Percentiles rank a stretch among this genome's conserved stretches.
Evolutionary conservation across 2,329 filamentous ascomycete genomes (phyloP).

Genomic region (Cryphonectria japonica): DNA sequence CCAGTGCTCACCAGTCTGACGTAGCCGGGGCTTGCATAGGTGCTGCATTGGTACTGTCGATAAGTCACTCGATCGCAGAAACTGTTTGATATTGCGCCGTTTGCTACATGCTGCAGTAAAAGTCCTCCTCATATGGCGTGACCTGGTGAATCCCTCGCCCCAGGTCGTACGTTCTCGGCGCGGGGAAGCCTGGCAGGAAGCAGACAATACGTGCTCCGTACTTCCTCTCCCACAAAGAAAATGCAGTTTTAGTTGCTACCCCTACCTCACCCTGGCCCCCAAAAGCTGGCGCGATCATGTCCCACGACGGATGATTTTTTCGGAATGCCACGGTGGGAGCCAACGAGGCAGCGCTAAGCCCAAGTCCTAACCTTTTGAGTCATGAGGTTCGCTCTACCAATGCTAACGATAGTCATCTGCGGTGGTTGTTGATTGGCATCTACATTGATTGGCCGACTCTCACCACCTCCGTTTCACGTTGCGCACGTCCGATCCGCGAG

Average conservation of each 20-base stretch:
- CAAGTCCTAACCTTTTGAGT: neutral
- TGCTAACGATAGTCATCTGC: neutral
- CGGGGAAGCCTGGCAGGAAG: neutral
- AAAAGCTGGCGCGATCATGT: neutral
- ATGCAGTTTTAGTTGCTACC: constrained; percentile 3
- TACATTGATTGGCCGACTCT: neutral
- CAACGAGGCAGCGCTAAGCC: neutral
- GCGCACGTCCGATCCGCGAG: neutral
- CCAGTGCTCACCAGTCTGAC: constrained; percentile 11
- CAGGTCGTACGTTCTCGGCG: constrained; percentile 13
- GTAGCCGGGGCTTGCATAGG: constrained; percentile 14
- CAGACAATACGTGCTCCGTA: neutral
- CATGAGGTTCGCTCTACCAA: neutral
- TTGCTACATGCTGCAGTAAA: neutral
- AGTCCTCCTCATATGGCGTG: neutral
- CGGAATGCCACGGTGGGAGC: neutral
- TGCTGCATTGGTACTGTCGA: neutral
- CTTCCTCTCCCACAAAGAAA: neutral
- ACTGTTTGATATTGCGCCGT: neutral
- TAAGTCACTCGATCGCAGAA: neutral
- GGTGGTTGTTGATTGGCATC: neutral
- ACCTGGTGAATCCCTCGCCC: neutral
- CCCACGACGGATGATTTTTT: neutral
- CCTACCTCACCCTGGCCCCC: neutral
- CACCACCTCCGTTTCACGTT: neutral